These are phyloP conservation scores for Syzygium grande DNA, from an alignment of 345 rosid genomes.

Conservation along the genomic window DNA sequence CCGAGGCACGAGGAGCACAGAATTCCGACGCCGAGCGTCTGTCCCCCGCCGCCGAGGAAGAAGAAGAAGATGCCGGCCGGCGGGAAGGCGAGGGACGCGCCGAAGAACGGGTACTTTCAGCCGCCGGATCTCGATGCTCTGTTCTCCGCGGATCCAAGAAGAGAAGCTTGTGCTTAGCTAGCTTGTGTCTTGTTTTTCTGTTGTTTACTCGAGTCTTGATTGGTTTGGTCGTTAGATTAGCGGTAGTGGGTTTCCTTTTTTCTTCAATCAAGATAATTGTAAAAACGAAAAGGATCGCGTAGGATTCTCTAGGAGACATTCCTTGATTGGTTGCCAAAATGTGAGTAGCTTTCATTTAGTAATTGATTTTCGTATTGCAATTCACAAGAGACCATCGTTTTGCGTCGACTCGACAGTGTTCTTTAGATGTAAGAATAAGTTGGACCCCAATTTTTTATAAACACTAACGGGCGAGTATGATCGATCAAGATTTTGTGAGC, in stretches of 20 bases:
- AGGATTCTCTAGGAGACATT: background rate
- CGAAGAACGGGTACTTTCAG: constrained; percentile 55
- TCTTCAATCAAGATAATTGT: background rate
- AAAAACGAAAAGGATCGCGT: background rate
- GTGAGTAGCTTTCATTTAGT: background rate
- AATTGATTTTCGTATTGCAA: background rate
- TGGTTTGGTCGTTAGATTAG: background rate
- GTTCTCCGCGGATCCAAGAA: constrained; percentile 24
- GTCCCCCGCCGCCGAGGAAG: constrained; percentile 73
- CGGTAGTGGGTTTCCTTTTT: background rate
- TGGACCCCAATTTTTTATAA: background rate
- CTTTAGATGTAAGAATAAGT: background rate
- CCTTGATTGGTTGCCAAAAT: background rate
- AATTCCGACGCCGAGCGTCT: constrained; percentile 32
- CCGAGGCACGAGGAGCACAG: constrained; percentile 40
- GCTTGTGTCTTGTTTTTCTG: background rate
- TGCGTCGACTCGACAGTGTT: background rate
- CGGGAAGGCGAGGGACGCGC: constrained; percentile 36
- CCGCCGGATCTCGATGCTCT: constrained; percentile 66
- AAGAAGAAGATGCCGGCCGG: constrained; percentile 11
- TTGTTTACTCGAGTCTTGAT: background rate
- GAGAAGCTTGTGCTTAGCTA: constrained; percentile 33
- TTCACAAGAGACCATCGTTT: background rate
- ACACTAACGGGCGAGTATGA: background rate
- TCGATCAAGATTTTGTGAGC: background rate